Base-by-base conservation (phyloP, 2,329 filamentous ascomycete species). In the Botrytis fabae region DNA sequence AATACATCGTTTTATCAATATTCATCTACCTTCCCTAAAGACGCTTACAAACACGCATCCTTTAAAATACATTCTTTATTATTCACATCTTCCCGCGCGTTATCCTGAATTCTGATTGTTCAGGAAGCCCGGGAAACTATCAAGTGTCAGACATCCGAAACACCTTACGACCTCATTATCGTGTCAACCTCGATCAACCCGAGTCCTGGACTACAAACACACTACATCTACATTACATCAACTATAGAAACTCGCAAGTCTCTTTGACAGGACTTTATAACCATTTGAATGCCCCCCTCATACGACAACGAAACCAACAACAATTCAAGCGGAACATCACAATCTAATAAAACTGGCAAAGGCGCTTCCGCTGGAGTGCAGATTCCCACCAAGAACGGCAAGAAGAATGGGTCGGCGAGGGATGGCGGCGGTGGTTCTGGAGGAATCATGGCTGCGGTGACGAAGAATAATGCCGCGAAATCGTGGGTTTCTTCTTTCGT, bases 221-320 rank as follows among this genome's bases (percentile, higher is more conserved):
- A 68, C 70, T 68, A 42, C 28, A 62, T 57, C 25, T 32, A 57
- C 51, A 57, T 32, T 32, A 54, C 51, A 18, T 28, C n/a, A 18
- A 16, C 38, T 70, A 59, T 48, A 62, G 35, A 38, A 32, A 7
- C 38, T 69, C 59, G 38, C 40, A 38, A 68, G 35, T 63, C 12
- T 70, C 35, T 32, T 18, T 38, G 9, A 46, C 32, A 48, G n/a
- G 18, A 46, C 42, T 42, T 35, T 16, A 66, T 76, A 69, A 64
- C 74, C 73, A 76, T 78, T 80, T 82, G 78, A 81, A 82, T 82
- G 81, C 79, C 80, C 78, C 78, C 79, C 75, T 80, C 80, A 78
- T 76, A 76, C 72, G 80, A 81, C 66, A 76, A 80, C 77, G 78
- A 81, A 73, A 77, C 38, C 51, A 78, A 69, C 65, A 76, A 76